Base-by-base conservation (phyloP, 2,329 filamentous ascomycete genomes). In the Erysiphe neolycopersici region DNA sequence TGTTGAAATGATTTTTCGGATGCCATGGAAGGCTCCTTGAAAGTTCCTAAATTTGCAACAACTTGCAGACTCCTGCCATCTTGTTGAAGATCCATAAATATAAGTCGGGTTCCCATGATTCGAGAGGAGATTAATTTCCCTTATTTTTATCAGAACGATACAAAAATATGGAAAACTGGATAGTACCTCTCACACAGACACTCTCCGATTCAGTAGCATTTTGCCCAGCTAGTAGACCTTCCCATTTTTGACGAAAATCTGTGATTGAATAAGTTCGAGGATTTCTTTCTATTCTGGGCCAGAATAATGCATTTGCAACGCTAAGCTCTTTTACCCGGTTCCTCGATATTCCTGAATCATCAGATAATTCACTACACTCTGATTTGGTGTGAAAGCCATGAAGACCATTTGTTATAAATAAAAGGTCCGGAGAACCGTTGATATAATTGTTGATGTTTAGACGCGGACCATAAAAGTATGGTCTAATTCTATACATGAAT, bases 11-110 rank as follows among this genome's bases (percentile, higher is more conserved):
- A 58, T 33, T 60, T 54, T 22, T 52, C 48, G 32, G 57, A 58
- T 37, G 61, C 51, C 26, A 59, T 56, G 1, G 35, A 30, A 22
- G n/a, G 16, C 29, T 32, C 16, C 18, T 10, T 17, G 18, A 44
- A 38, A 32, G 17, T 16, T 30, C n/a, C 19, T 12, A 41, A 13
- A 42, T 45, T 45, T 26, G 38, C 40, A 63, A 92, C 73, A 47
- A 76, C 68, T 61, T 98, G 89, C 31, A 91, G 60, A 49, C 68
- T 71, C 51, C 73, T 62, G 45, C 75, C 77, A 55, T 82, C 73
- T 57, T 83, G 74, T 51, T 74, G 65, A 42, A 95, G 62, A 60
- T 89, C 79, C 50, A 94, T 59, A 59, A 98, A 98, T 49, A 83
- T 65, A 52, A 98, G 73, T 60, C 79, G 82, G 52, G 72, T 76